Percentiles rank a stretch among this genome's conserved stretches.
These are phyloP conservation scores for Candida sithepensis DNA, from an alignment of 805 yeast species.

Conservation along the genomic window DNA sequence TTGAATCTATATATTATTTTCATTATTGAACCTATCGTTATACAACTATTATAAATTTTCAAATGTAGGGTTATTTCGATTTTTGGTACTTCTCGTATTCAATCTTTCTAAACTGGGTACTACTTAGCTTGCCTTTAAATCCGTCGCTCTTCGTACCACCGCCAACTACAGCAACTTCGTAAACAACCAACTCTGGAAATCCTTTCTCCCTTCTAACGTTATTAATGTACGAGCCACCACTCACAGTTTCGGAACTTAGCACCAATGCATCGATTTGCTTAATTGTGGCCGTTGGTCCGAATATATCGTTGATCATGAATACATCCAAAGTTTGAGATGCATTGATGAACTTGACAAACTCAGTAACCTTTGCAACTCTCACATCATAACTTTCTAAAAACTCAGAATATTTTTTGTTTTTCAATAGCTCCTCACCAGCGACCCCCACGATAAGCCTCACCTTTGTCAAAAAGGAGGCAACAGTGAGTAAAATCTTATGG, in stretches of 20 bases:
- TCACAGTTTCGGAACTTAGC: slow-evolving; percentile 72
- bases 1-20: not conserved
- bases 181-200: slow-evolving; percentile 47
- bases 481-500: slow-evolving; percentile 77
- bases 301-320: slow-evolving; percentile 71
- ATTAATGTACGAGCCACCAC: slow-evolving; percentile 76
- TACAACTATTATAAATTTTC: not conserved
- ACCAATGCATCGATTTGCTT: slow-evolving; percentile 74
- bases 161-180: slow-evolving; percentile 64
- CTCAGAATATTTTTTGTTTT: slow-evolving; percentile 70
- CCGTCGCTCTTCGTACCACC: slow-evolving; percentile 38
- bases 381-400: slow-evolving; percentile 53
- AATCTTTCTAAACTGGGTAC: slow-evolving; percentile 66
- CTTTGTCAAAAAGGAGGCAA: slow-evolving; percentile 61
- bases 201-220: slow-evolving; percentile 54
- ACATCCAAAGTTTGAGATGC: slow-evolving; percentile 48
- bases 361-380: slow-evolving; percentile 44
- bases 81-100: slow-evolving; percentile 23
- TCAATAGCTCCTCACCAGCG: slow-evolving; percentile 70
- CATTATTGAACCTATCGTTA: not conserved
- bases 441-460: slow-evolving; percentile 70
- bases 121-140: slow-evolving; percentile 75
- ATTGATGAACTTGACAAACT: slow-evolving; percentile 46
- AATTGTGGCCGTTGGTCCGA: slow-evolving; percentile 88
- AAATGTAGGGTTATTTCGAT: not conserved